Conservation (phyloP, 345 rosid genomes). For the Sisymbrium irio region DNA sequence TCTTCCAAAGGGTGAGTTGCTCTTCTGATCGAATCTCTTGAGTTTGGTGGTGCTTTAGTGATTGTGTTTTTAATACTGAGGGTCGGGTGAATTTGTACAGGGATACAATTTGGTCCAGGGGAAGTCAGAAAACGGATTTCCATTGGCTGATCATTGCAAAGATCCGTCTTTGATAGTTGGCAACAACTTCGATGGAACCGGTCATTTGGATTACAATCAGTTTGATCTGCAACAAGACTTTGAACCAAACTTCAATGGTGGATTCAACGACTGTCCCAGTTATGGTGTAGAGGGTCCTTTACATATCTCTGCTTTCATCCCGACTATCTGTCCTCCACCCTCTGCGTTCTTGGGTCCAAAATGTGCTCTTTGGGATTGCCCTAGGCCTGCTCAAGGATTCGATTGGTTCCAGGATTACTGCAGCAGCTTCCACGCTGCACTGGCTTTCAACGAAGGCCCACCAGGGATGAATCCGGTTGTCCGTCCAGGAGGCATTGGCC, state of each 20-base stretch:
- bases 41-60: not conserved
- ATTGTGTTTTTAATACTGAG: not conserved
- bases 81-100: slow-evolving; percentile 37
- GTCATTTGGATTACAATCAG: slow-evolving; percentile 57
- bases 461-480: slow-evolving; percentile 90
- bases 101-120: slow-evolving; percentile 54
- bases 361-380: slow-evolving; percentile 99
- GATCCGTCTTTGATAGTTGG: slow-evolving; percentile 43
- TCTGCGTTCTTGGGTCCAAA: slow-evolving; percentile 96
- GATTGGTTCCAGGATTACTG: slow-evolving; percentile 91
- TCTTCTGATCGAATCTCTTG: not conserved
- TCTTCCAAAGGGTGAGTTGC: slow-evolving; percentile 56
- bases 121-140: slow-evolving; percentile 53
- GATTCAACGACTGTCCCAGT: slow-evolving; percentile 43
- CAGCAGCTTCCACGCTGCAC: slow-evolving; percentile 81
- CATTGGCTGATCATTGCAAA: slow-evolving; percentile 57
- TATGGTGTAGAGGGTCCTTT: slow-evolving; percentile 55
- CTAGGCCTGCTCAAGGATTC: slow-evolving; percentile 87
- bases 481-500: slow-evolving; percentile 86
- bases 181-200: slow-evolving; percentile 45
- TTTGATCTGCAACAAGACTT: slow-evolving; percentile 69
- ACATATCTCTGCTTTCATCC: slow-evolving; percentile 55
- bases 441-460: slow-evolving; percentile 90
- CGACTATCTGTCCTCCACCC: slow-evolving; percentile 74
- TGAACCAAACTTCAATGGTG: slow-evolving; percentile 55